Evolutionary conservation across 2,329 filamentous ascomycete genomes (phyloP), one percentile per base, ranked within the genome.

Genomic region (Dichotomopilus funicola): DNA sequence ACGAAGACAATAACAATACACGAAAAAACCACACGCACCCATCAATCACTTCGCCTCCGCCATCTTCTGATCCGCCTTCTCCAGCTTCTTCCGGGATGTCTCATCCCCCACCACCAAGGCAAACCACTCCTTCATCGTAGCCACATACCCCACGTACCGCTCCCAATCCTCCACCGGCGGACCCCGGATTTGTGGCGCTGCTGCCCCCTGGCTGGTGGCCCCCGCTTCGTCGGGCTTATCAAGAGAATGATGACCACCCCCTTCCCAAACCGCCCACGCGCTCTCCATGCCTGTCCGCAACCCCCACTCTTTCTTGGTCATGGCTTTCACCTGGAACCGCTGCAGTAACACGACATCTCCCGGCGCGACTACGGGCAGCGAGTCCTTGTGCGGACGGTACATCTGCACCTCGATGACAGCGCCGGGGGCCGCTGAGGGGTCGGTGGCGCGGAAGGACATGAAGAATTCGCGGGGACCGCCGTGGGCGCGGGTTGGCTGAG

Each of bases 301-400:
- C 0, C 79, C 81, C 59, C 80, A 83, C 1, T 78, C 81, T 51
- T 77, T 77, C 46, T 73, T 73, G 56, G 77, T 76, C 50, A 84
- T 68, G 2, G 80, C 72, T 43, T 77, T 71, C 11, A 83, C 78
- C 34, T 74, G 73, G 60, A 86, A 81, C 48, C 75, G 73, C 31
- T 79, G 76, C 41, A 86, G 74, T 36, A 86, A 71, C 36, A 86
- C 72, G 2, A 80, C 75, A 62, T 86, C 82, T 5, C 83, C 83
- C 4, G 72, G 70, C 41, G 74, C 72, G 8, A 85, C 75, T 3
- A 75, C 65, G 1, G 83, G 83, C 45, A 86, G 70, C 2, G 77
- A 75, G 6, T 78, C 73, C 63, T 77, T 78, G 64, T 86, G 80
- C 9, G 80, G 77, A 11, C 82, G 76, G 68, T 79, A 83, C 12